Evolutionary conservation across 2,329 filamentous ascomycete species (phyloP).

Genomic region (Aureobasidium musti): DNA sequence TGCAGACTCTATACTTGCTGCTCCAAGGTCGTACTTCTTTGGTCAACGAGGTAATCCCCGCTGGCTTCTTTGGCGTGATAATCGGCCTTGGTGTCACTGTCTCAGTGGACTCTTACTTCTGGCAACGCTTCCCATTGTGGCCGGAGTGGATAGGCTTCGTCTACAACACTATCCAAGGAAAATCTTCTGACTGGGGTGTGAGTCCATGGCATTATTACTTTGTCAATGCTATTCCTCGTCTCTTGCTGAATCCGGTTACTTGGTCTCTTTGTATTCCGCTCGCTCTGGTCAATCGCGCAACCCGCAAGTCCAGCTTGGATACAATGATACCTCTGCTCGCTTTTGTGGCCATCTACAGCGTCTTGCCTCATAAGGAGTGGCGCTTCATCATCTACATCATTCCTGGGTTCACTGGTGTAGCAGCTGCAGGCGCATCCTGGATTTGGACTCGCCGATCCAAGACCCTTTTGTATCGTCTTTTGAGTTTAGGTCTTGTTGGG

Average conservation of each 20-base stretch:
- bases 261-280: slow-evolving; percentile 56
- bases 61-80: slow-evolving; percentile 65
- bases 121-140: slow-evolving; percentile 77
- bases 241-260: slow-evolving; percentile 77
- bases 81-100: slow-evolving; percentile 70
- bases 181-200: slow-evolving; percentile 83
- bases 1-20: slow-evolving; percentile 67
- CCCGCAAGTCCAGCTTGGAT: slow-evolving; percentile 49
- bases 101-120: slow-evolving; percentile 87
- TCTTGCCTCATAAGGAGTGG: slow-evolving; percentile 93
- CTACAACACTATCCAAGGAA: slow-evolving; percentile 84
- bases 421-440: slow-evolving; percentile 71
- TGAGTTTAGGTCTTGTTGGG: slow-evolving; percentile 57
- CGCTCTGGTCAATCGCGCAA: slow-evolving; percentile 53
- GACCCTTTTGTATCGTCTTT: slow-evolving; percentile 56
- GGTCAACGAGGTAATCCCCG: slow-evolving; percentile 61
- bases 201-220: slow-evolving; percentile 88
- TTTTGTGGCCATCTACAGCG: slow-evolving; percentile 78
- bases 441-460: slow-evolving; percentile 64
- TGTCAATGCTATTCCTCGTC: slow-evolving; percentile 72
- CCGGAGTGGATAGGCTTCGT: slow-evolving; percentile 87
- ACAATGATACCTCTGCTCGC: slow-evolving; percentile 65
- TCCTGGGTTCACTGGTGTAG: slow-evolving; percentile 75
- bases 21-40: slow-evolving; percentile 57
- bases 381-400: slow-evolving; percentile 91